Base-by-base conservation (phyloP, 768 basidiomycete genomes). In the Leccinum aurantiacum region DNA sequence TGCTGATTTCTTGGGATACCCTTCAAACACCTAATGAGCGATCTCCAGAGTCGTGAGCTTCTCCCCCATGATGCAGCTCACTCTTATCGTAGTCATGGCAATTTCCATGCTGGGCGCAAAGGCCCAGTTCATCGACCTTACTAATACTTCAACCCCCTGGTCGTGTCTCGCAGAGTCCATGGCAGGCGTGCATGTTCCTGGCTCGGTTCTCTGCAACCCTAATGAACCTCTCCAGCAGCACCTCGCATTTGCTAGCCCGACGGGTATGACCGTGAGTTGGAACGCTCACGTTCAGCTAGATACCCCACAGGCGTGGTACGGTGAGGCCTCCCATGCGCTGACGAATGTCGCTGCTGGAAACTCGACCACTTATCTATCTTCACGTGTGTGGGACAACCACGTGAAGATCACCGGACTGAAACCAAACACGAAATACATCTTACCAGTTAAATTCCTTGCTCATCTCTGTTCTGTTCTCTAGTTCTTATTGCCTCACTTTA, bases 341-440 rank as follows among this genome's bases (percentile, higher is more conserved):
- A 66, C 58, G 17, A 67, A 47, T 8, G 59, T 71, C 14, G 68
- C 64, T 22, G 55, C 55, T 15, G 70, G 70, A 41, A 57, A 1
- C 17, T 71, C 70, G 29, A 56, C 51, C 50, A 71, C 70, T 3
- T 71, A 69, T 53, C 63, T 64, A 15, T 57, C 57, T 15, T 71
- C 70, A 4, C 66, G 70, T 46, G 70, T 71, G 22, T 71, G 64
- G 22, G 62, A 71, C 53, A 71, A 71, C 54, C 70, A 71, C 44
- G 70, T 71, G 25, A 71, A 62, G 48, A 29, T 71, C 44, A 70
- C 68, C 7, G 70, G 64, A 10, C 66, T 71, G 31, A 57, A 66
- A n/a, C 51, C 70, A 13, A 48, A 55, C 13, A 71, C 70, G 15
- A 65, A 57, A 64, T 22, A 59, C 59, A 5, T 68, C 68, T 19